Evolutionary conservation across 352 stramenopile species (phyloP).

Genomic region (Globisporangium iwayamae): DNA sequence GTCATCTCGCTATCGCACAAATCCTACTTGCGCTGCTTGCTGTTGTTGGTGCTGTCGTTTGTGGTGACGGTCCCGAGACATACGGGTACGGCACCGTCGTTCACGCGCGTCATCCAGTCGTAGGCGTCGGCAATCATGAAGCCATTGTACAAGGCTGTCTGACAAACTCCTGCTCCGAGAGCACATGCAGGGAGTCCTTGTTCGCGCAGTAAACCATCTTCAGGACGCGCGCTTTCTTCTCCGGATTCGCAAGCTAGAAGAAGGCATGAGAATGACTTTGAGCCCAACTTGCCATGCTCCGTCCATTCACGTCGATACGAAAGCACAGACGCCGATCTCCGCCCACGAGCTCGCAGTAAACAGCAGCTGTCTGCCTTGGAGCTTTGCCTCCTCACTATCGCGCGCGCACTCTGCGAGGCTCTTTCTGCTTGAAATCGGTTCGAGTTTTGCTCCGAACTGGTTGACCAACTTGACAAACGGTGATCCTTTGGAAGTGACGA

Average conservation of each 20-base stretch:
- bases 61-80: too few species aligned
- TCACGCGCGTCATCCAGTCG: too few species aligned
- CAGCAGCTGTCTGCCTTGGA: constrained; percentile 16
- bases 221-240: not conserved
- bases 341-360: constrained; percentile 26
- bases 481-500: constrained; percentile 20
- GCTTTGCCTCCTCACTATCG: not conserved
- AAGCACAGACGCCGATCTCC: constrained; percentile 14
- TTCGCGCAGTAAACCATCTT: too few species aligned
- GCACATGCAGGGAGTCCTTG: too few species aligned
- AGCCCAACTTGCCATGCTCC: not conserved
- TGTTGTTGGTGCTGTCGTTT: too few species aligned
- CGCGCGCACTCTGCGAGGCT: constrained; percentile 14
- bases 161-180: too few species aligned
- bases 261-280: not conserved
- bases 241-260: too few species aligned
- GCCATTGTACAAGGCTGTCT: too few species aligned
- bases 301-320: not conserved
- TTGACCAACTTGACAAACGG: constrained; percentile 25
- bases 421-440: constrained; percentile 22
- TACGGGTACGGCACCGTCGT: too few species aligned
- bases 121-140: too few species aligned
- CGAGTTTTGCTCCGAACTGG: constrained; percentile 30
- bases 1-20: too few species aligned
- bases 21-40: too few species aligned